Percentiles rank a stretch among this genome's conserved stretches.
Evolutionary conservation across 2,329 filamentous ascomycete genomes (phyloP).

Genomic region (Aspergillus caelatus): DNA sequence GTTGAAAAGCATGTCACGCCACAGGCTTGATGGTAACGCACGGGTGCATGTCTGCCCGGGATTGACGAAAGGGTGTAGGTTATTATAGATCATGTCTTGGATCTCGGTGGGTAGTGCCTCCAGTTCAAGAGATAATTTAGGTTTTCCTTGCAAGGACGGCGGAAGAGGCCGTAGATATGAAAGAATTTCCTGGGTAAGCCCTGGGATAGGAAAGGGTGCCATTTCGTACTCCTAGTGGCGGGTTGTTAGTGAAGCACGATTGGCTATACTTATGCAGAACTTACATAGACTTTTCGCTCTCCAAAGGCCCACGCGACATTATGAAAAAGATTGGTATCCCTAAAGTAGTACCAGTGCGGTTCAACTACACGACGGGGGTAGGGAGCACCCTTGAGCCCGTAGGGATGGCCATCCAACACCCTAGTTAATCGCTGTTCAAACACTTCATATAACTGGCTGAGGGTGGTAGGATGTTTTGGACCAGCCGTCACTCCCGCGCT

Average conservation of each 20-base stretch:
- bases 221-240: neutral
- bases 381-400: too few relatives aligned
- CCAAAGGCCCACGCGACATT: neutral
- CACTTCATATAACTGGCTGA: constrained; percentile 3
- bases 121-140: neutral
- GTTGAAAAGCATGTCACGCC: neutral
- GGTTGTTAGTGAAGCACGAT: neutral
- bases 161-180: neutral
- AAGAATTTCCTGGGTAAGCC: neutral
- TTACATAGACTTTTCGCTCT: neutral
- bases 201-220: neutral
- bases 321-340: neutral
- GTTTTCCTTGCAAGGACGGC: neutral
- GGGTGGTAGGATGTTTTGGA: neutral
- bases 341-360: neutral
- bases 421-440: constrained; percentile 2
- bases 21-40: neutral
- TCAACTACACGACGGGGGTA: neutral
- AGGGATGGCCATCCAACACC: neutral
- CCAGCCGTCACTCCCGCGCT: neutral
- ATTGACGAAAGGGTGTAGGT: neutral
- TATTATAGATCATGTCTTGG: neutral
- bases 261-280: neutral
- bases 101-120: neutral
- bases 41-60: neutral